These are phyloP conservation scores for Hemileia vastatrix DNA, from an alignment of 1,284 basidiomycete species.

Conservation along the genomic window DNA sequence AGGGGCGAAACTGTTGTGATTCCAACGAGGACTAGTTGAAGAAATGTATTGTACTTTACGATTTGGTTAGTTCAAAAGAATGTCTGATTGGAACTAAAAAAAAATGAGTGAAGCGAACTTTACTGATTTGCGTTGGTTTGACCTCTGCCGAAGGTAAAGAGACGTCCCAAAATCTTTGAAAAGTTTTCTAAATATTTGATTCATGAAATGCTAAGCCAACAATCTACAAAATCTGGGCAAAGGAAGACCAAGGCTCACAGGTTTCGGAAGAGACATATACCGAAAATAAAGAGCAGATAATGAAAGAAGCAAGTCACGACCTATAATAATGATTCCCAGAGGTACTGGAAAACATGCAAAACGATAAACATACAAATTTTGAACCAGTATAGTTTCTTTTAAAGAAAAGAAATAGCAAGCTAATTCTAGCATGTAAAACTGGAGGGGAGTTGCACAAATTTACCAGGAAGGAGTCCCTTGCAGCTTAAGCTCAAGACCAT, in stretches of 20 bases:
- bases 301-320: slow-evolving; percentile 75
- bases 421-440: not conserved
- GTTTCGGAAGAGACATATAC: slow-evolving; percentile 74
- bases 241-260: slow-evolving; percentile 52
- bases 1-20: slow-evolving; percentile 73
- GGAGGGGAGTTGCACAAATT: slow-evolving; percentile 21
- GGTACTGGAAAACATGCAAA: slow-evolving; percentile 60
- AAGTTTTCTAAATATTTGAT: slow-evolving; percentile 61
- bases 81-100: not conserved
- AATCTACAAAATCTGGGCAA: slow-evolving; percentile 2
- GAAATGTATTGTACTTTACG: slow-evolving; percentile 72
- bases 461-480: slow-evolving; percentile 75
- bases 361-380: no score
- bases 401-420: not conserved
- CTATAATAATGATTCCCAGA: slow-evolving; percentile 74
- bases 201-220: slow-evolving; percentile 15
- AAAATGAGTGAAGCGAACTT: slow-evolving; percentile 51
- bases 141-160: slow-evolving; percentile 89
- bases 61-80: not conserved
- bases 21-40: slow-evolving; percentile 85
- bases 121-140: slow-evolving; percentile 77
- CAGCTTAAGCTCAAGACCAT: slow-evolving; percentile 75
- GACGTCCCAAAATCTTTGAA: slow-evolving; percentile 85
- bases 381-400: not conserved
- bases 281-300: slow-evolving; percentile 89